Evolutionary conservation across 768 basidiomycete species (phyloP), one percentile per base, ranked within the genome.

Genomic region (Mycena vulgaris): DNA sequence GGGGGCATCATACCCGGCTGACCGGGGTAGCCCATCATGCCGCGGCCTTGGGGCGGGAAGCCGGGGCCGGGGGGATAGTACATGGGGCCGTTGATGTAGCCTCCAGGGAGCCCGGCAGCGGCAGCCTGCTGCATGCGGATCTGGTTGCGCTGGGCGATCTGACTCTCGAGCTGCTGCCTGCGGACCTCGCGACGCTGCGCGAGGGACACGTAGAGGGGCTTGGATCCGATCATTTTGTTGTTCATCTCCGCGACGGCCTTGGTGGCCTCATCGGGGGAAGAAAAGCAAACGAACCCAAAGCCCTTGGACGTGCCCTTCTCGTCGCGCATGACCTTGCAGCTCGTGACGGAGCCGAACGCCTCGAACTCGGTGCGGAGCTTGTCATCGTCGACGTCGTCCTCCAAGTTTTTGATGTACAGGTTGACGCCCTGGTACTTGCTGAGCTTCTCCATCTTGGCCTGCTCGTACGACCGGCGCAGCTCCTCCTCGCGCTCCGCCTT

Each of bases 191-290:
- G 96, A 74, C 97, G 95, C 81, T 99, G 98, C 75, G 98, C 98
- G 74, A 99, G 92, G 47, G 97, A 97, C 80, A 99, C 98, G 79
- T 99, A 99, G 77, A 99, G 90, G 61, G 98, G 98, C 86, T 99
- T 99, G 74, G 93, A 90, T 71, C 97, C 97, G 78, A 99, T 95
- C 93, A 99, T 99, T 87, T 97, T 97, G 90, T 98, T 98, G 89
- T 99, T 99, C 96, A 99, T 98, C 87, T 99, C 98, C 63, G 96
- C 95, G 69, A 99, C 96, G 70, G 98, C 98, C 87, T 99, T 99
- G 78, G 96, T 98, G 27, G 98, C 97, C 84, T 99, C 98, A 74
- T 99, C 98, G 55, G 98, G 96, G 61, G 96, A 93, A 39, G 96
- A 95, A 88, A 96, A 99, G 84, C 98, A 99, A 76, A 99, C 98